Conservation (phyloP, 257 asterid species). For the Solanum gracilifrons region DNA sequence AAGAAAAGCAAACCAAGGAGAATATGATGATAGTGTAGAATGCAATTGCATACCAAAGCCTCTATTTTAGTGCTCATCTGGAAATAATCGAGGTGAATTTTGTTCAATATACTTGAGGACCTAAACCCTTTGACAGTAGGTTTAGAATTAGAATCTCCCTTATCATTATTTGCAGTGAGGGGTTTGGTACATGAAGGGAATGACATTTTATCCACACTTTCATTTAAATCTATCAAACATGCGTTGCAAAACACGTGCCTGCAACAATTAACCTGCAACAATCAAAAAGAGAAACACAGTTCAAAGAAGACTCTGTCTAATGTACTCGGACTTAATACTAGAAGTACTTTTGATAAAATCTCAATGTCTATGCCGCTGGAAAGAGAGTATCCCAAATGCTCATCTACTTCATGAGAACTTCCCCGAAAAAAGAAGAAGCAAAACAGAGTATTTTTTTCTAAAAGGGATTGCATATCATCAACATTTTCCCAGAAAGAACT, state of each 20-base stretch:
- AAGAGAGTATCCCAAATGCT: no score
- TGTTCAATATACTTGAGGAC: conserved; percentile 67
- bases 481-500: neutral
- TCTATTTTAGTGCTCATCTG: conserved; percentile 86
- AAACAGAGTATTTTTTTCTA: no score
- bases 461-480: no score
- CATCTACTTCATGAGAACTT: neutral
- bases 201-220: conserved; percentile 46
- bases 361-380: no score
- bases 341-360: no score
- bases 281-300: neutral
- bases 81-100: conserved; percentile 50
- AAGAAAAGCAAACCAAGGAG: neutral
- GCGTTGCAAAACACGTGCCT: conserved; percentile 67
- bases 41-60: conserved; percentile 58
- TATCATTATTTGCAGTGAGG: conserved; percentile 35
- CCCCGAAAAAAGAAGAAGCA: neutral
- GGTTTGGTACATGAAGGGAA: conserved; percentile 73
- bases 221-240: conserved; percentile 53
- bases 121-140: conserved; percentile 55
- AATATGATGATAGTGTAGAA: neutral
- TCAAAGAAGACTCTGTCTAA: neutral
- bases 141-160: conserved; percentile 33
- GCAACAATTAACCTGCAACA: conserved; percentile 56
- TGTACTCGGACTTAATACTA: neutral